phyloP scores from a whole-genome alignment of 345 rosid species.

The Populus deltoides region DNA sequence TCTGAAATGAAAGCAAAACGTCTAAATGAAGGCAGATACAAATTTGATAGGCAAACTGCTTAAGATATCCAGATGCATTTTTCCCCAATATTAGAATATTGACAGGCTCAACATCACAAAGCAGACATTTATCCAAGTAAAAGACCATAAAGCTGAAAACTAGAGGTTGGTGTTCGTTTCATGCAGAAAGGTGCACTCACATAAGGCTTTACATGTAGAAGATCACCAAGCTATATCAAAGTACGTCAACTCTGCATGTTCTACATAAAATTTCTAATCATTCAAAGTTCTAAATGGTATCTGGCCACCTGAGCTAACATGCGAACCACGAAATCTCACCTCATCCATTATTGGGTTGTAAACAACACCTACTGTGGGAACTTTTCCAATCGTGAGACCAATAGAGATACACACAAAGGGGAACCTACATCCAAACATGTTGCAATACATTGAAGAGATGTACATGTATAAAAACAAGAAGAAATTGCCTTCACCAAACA shows the following conservation, averaged over 20 bases:
- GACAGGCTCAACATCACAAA: not conserved
- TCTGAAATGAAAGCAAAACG: not conserved
- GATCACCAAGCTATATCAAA: not conserved
- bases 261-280: not conserved
- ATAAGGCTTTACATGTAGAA: not conserved
- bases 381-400: slow-evolving; percentile 83
- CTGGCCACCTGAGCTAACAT: not conserved
- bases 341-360: slow-evolving; percentile 90
- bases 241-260: not conserved
- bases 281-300: not conserved
- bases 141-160: not conserved
- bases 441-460: slow-evolving; percentile 2
- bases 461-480: not conserved
- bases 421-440: slow-evolving; percentile 44
- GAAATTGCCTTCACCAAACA: slow-evolving; percentile 11
- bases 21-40: not conserved
- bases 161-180: not conserved
- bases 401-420: slow-evolving; percentile 90
- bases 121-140: not conserved
- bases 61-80: not conserved
- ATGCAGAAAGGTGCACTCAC: not conserved
- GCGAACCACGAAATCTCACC: slow-evolving; percentile 42
- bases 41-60: not conserved
- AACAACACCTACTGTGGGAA: slow-evolving; percentile 85
- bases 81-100: not conserved